Conservation (phyloP, 441 rosid species). For the Adansonia grandidieri region DNA sequence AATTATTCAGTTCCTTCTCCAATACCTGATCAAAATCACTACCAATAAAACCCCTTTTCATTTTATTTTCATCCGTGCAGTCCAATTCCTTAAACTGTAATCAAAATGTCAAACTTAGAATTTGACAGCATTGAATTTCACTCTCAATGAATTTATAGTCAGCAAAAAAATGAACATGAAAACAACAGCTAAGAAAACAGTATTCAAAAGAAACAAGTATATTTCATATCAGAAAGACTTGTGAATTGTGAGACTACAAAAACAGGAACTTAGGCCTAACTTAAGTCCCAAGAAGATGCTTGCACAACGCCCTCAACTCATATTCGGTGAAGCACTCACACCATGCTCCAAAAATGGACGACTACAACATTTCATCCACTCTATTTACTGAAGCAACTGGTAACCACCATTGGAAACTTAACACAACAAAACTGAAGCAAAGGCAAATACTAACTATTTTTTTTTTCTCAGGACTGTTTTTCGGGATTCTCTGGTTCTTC, state of each 20-base stretch:
- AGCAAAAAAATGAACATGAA: not conserved
- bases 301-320: conserved; percentile 8
- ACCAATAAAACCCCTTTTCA: not conserved
- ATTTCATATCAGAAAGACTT: not conserved
- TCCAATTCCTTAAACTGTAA: not conserved
- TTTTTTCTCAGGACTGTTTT: conserved; percentile 37
- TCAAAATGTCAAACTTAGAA: not conserved
- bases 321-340: not conserved
- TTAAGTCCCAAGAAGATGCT: conserved; percentile 1
- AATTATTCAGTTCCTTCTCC: not conserved
- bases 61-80: not conserved
- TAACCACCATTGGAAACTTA: not conserved
- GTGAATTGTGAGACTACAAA: not conserved
- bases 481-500: conserved; percentile 57
- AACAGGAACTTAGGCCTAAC: not conserved
- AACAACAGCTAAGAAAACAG: not conserved
- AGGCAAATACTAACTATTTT: conserved; percentile 18
- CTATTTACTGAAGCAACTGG: not conserved
- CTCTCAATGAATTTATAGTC: not conserved
- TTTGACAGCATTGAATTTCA: conserved; percentile 7
- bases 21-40: not conserved
- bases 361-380: not conserved
- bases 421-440: conserved; percentile 5
- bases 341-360: not conserved
- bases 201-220: not conserved